Percentiles rank a stretch among this genome's conserved stretches.
Evolutionary conservation across 1,139 yeast species (phyloP).

Genomic region (Nakaseomyces nivariensis): DNA sequence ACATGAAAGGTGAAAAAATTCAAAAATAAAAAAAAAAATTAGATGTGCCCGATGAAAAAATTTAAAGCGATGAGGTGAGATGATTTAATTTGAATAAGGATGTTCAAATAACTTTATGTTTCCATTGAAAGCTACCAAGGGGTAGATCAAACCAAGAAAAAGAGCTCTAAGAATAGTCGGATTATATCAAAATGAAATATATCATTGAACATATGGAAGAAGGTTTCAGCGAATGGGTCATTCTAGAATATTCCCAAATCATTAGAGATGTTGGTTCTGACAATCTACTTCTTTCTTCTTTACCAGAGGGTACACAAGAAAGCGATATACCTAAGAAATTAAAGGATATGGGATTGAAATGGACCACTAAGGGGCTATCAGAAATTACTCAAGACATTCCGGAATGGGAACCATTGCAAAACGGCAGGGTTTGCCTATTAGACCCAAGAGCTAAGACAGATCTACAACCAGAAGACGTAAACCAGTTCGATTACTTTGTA

Average conservation of each 20-base stretch:
- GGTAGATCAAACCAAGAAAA: not conserved
- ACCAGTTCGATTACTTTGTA: constrained; percentile 70
- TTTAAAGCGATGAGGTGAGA: not conserved
- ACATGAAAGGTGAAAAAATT: not conserved
- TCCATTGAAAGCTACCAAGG: too few species aligned
- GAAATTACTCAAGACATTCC: constrained; percentile 31
- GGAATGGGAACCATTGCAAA: constrained; percentile 24
- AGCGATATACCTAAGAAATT: constrained; percentile 57
- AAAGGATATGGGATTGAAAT: constrained; percentile 55
- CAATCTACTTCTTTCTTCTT: constrained; percentile 67
- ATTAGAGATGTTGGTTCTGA: constrained; percentile 71
- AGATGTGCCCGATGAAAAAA: not conserved
- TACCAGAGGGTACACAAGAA: constrained; percentile 54
- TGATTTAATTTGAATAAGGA: not conserved
- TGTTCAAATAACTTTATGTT: too few species aligned
- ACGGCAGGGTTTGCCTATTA: constrained; percentile 60
- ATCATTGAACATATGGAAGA: constrained; percentile 96
- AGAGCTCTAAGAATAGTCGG: not conserved
- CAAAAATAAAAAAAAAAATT: not conserved
- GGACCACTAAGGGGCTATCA: constrained; percentile 71
- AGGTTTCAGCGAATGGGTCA: constrained; percentile 94
- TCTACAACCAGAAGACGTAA: constrained; percentile 57
- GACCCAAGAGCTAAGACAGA: constrained; percentile 82
- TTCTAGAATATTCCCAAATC: constrained; percentile 74
- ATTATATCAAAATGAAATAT: constrained; percentile 52